Conservation (phyloP, 352 stramenopile species). For the Phytopythium cucurbitacearum region DNA sequence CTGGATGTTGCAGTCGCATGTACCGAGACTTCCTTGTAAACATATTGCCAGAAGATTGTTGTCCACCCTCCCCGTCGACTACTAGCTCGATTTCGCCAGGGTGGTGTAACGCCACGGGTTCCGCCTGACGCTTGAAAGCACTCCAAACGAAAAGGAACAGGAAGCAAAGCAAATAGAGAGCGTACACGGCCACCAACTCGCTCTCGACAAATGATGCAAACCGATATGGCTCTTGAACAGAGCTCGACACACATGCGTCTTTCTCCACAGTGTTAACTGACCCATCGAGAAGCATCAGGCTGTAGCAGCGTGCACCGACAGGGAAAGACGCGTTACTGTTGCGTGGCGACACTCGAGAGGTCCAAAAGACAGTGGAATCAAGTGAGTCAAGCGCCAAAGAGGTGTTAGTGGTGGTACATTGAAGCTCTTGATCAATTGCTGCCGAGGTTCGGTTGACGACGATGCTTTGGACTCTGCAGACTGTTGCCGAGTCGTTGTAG, state of each 20-base stretch:
- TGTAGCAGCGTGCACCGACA: conserved; percentile 30
- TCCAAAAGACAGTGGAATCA: conserved; percentile 37
- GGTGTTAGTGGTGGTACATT: conserved; percentile 26
- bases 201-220: conserved; percentile 22
- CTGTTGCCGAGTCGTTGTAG: conserved; percentile 20
- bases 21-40: background rate
- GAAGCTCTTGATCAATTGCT: conserved; percentile 19
- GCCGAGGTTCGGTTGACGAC: conserved; percentile 12
- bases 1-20: background rate
- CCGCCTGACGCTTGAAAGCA: conserved; percentile 1
- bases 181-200: conserved; percentile 21
- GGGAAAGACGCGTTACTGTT: conserved; percentile 55
- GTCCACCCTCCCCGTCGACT: too few relatives aligned
- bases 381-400: conserved; percentile 21
- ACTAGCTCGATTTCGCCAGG: background rate
- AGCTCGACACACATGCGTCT: conserved; percentile 12
- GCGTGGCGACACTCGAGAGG: conserved; percentile 23
- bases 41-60: too few relatives aligned
- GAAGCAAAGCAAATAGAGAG: conserved; percentile 12
- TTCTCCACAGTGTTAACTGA: conserved; percentile 14
- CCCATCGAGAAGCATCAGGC: conserved; percentile 24
- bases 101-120: conserved; percentile 2
- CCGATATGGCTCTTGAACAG: conserved; percentile 1
- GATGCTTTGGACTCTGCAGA: conserved; percentile 25
- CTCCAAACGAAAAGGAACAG: background rate